Conservation (phyloP, 371 early-diverging fungal species). For the Mucor ambiguus region DNA sequence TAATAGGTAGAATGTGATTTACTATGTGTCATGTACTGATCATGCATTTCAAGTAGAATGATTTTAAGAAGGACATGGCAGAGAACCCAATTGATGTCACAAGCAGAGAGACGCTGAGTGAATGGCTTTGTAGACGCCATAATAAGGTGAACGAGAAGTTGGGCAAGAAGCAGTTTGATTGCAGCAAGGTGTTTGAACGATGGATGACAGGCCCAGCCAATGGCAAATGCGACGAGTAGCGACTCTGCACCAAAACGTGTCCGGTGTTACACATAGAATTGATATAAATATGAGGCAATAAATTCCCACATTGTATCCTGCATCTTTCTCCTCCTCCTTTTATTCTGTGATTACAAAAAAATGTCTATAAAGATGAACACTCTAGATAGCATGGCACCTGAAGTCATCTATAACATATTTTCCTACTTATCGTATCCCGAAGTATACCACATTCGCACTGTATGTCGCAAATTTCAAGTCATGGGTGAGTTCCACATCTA, state of each 20-base stretch:
- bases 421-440: slow-evolving; percentile 37
- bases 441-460: slow-evolving; percentile 36
- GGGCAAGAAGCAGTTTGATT: slow-evolving; percentile 94
- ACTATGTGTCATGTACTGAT: not conserved
- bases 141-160: slow-evolving; percentile 96
- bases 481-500: slow-evolving; percentile 40
- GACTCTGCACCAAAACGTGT: not conserved
- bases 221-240: slow-evolving; percentile 69
- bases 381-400: slow-evolving; percentile 32
- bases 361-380: not conserved
- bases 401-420: slow-evolving; percentile 36
- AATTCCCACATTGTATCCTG: slow-evolving; percentile 23
- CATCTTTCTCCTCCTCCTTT: slow-evolving; percentile 9
- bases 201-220: slow-evolving; percentile 89
- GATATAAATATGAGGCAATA: slow-evolving; percentile 1
- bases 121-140: slow-evolving; percentile 96
- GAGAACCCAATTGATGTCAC: slow-evolving; percentile 85
- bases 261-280: slow-evolving; percentile 1
- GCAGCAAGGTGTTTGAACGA: slow-evolving; percentile 88
- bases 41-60: slow-evolving; percentile 45
- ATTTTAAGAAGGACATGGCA: slow-evolving; percentile 74
- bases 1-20: slow-evolving; percentile 7
- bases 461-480: slow-evolving; percentile 27
- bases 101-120: slow-evolving; percentile 68
- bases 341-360: not conserved